Percentiles rank a stretch among this genome's conserved stretches.
These are phyloP conservation scores for Arthrinium puccinioides DNA, from an alignment of 2,329 filamentous ascomycete species.

Conservation along the genomic window DNA sequence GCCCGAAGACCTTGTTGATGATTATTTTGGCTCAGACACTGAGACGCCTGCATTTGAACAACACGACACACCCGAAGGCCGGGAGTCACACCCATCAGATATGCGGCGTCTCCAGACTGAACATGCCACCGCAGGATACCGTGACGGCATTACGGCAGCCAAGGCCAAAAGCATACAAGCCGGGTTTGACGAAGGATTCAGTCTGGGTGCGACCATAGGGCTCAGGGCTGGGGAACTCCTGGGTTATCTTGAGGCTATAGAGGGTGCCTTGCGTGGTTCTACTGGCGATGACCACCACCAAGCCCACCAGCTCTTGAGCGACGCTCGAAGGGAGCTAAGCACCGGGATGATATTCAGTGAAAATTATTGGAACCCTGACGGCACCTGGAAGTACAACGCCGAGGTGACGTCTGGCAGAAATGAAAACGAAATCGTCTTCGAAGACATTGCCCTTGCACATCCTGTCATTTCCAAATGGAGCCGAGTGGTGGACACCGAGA, in stretches of 20 bases:
- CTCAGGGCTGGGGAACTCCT: slow-evolving; percentile 65
- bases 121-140: slow-evolving; percentile 81
- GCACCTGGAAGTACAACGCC: slow-evolving; percentile 62
- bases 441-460: slow-evolving; percentile 59
- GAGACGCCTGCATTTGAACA: slow-evolving; percentile 4
- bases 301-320: slow-evolving; percentile 28
- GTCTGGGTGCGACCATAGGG: slow-evolving; percentile 75
- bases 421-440: slow-evolving; percentile 33
- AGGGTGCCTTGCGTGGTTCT: slow-evolving; percentile 35
- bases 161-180: slow-evolving; percentile 73
- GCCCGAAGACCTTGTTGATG: slow-evolving; percentile 7
- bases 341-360: slow-evolving; percentile 55
- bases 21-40: slow-evolving; percentile 9
- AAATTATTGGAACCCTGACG: slow-evolving; percentile 63
- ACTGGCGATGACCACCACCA: slow-evolving; percentile 13
- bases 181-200: slow-evolving; percentile 88
- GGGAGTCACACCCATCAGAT: slow-evolving; percentile 46
- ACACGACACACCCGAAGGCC: slow-evolving; percentile 3
- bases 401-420: slow-evolving; percentile 18
- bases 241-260: slow-evolving; percentile 69
- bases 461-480: slow-evolving; percentile 61
- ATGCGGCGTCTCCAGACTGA: slow-evolving; percentile 66
- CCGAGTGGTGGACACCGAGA: slow-evolving; percentile 30
- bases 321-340: slow-evolving; percentile 52
- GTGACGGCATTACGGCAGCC: slow-evolving; percentile 72